phyloP scores from a whole-genome alignment of 179 eudicot genomes.

The Spergularia azorica region DNA sequence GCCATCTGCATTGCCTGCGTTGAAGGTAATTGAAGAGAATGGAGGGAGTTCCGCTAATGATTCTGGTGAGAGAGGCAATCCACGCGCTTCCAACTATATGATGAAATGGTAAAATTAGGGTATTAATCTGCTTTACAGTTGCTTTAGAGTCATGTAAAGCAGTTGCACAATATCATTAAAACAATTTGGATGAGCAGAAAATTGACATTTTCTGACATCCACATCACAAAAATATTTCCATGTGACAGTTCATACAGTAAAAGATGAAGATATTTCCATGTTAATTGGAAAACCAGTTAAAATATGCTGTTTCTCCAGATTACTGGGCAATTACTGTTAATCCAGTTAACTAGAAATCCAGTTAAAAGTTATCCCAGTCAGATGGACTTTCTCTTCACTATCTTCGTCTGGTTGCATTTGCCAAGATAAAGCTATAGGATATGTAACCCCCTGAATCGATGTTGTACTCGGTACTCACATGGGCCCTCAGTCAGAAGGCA shows the following conservation, averaged over 20 bases:
- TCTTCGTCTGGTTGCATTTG: constrained; percentile 6
- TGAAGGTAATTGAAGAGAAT: constrained; percentile 83
- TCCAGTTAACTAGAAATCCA: no score
- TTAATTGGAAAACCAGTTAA: not conserved
- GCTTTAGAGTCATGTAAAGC: not conserved
- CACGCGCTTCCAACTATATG: constrained; percentile 82
- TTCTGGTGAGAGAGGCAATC: constrained; percentile 80
- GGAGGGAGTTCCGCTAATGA: constrained; percentile 80
- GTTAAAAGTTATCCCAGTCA: no score
- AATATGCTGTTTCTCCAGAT: not conserved
- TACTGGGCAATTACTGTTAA: not conserved
- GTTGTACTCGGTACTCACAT: not conserved
- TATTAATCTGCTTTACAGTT: not conserved
- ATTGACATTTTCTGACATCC: not conserved
- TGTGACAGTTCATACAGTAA: not conserved
- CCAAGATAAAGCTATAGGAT: not conserved
- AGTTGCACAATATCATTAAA: not conserved
- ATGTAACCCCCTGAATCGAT: not conserved
- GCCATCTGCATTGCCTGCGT: constrained; percentile 51
- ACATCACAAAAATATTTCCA: no score
- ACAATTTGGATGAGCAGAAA: constrained; percentile 8
- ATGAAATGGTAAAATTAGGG: constrained; percentile 9
- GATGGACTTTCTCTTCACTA: not conserved
- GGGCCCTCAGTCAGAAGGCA: not conserved
- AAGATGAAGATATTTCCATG: not conserved